phyloP scores from a whole-genome alignment of 2,329 filamentous ascomycete species.

The Penicillium glabrum region DNA sequence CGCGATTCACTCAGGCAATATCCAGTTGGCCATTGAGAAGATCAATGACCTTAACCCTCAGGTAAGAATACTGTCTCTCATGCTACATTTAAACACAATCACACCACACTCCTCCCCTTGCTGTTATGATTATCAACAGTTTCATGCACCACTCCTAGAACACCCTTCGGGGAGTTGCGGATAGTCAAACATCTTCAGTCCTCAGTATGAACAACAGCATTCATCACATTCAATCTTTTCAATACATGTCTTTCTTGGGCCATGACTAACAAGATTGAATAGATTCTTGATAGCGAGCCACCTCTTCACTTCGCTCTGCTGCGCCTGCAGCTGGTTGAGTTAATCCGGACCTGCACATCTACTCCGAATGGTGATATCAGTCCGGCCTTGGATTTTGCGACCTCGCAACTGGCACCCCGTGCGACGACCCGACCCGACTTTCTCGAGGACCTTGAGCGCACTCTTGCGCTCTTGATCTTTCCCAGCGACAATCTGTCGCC shows the following conservation, averaged over 20 bases:
- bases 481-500: slow-evolving; percentile 76
- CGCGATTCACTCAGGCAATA: slow-evolving; percentile 80
- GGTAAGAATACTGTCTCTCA: slow-evolving; percentile 58
- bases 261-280: slow-evolving; percentile 25
- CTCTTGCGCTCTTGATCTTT: slow-evolving; percentile 90
- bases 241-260: slow-evolving; percentile 11
- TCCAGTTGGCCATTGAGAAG: slow-evolving; percentile 79
- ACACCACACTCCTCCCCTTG: slow-evolving; percentile 12
- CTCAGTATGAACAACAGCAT: slow-evolving; percentile 78
- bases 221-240: slow-evolving; percentile 12
- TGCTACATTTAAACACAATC: background rate
- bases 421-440: slow-evolving; percentile 81
- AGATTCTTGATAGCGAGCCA: slow-evolving; percentile 86
- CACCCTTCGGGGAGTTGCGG: slow-evolving; percentile 81
- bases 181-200: slow-evolving; percentile 76
- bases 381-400: slow-evolving; percentile 82
- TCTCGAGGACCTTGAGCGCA: slow-evolving; percentile 82
- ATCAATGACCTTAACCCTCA: slow-evolving; percentile 89
- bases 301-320: slow-evolving; percentile 86
- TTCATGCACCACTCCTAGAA: slow-evolving; percentile 99
- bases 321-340: slow-evolving; percentile 86
- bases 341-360: slow-evolving; percentile 75
- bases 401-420: slow-evolving; percentile 79
- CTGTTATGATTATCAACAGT: slow-evolving; percentile 88
- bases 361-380: slow-evolving; percentile 69